Conservation (phyloP, 257 asterid species). For the Nicotiana otophora region DNA sequence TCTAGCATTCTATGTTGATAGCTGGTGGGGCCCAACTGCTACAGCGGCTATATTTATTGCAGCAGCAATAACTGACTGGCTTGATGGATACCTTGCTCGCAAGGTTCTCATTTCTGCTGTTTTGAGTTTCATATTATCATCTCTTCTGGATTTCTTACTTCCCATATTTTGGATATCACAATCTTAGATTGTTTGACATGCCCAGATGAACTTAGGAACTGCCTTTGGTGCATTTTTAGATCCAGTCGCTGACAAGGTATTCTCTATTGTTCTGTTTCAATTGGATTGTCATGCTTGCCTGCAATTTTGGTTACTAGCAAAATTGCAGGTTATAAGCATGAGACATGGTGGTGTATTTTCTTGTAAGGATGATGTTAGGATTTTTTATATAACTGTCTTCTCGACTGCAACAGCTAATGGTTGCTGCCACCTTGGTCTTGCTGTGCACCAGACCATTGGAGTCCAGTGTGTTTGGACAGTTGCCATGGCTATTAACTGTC, state of each 20-base stretch:
- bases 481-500: slow-evolving; percentile 78
- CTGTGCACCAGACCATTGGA: slow-evolving; percentile 80
- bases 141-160: slow-evolving; percentile 13
- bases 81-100: slow-evolving; percentile 94
- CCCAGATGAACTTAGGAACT: slow-evolving; percentile 90
- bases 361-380: neutral
- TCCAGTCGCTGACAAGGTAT: slow-evolving; percentile 99
- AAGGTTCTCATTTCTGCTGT: slow-evolving; percentile 47
- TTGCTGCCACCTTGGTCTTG: slow-evolving; percentile 90
- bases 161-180: slow-evolving; percentile 2
- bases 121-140: slow-evolving; percentile 1
- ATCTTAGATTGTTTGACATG: slow-evolving; percentile 15
- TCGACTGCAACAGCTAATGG: slow-evolving; percentile 73
- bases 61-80: slow-evolving; percentile 98
- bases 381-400: slow-evolving; percentile 3
- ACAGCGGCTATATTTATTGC: slow-evolving; percentile 79
- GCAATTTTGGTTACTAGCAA: neutral
- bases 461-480: slow-evolving; percentile 60
- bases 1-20: slow-evolving; percentile 76
- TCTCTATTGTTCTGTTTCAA: neutral
- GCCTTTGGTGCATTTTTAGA: slow-evolving; percentile 97
- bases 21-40: slow-evolving; percentile 88
- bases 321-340: neutral
- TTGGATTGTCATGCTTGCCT: neutral
- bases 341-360: neutral